Evolutionary conservation across 768 basidiomycete genomes (phyloP).

Genomic region (Russula olivacea): DNA sequence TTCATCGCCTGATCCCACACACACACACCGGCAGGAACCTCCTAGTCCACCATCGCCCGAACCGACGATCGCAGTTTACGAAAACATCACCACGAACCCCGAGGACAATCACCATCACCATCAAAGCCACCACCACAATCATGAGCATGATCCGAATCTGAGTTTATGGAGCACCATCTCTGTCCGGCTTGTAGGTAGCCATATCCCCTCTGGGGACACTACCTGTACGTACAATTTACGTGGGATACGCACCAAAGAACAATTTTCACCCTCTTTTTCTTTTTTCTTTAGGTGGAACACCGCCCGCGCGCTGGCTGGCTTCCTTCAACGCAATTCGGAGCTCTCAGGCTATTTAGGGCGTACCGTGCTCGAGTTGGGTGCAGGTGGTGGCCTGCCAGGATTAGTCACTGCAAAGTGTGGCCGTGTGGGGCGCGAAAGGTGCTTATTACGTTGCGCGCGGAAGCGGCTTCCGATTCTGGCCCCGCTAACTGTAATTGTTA

Average conservation of each 20-base stretch:
- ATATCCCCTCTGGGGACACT: slow-evolving; percentile 79
- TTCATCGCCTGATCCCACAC: no score
- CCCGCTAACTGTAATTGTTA: no score
- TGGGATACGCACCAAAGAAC: no score
- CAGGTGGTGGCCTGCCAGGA: slow-evolving; percentile 86
- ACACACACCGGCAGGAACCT: slow-evolving; percentile 52
- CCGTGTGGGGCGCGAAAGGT: slow-evolving; percentile 68
- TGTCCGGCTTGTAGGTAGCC: slow-evolving; percentile 70
- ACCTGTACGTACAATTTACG: slow-evolving; percentile 45
- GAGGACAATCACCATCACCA: background rate
- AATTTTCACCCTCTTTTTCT: background rate
- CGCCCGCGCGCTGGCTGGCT: slow-evolving; percentile 62
- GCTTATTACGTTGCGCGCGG: slow-evolving; percentile 18
- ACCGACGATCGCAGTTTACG: slow-evolving; percentile 49
- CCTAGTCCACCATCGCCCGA: slow-evolving; percentile 62
- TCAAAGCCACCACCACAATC: background rate
- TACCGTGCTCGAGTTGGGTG: slow-evolving; percentile 81
- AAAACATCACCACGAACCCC: slow-evolving; percentile 7
- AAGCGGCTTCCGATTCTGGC: no score
- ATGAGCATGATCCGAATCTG: background rate
- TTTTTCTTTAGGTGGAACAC: slow-evolving; percentile 65
- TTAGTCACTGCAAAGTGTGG: slow-evolving; percentile 67
- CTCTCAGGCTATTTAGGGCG: slow-evolving; percentile 43
- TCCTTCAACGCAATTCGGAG: slow-evolving; percentile 49
- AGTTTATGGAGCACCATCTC: slow-evolving; percentile 37